These are phyloP conservation scores for Akebia trifoliata DNA, from an alignment of 164 flowering plant genomes.

Conservation along the genomic window DNA sequence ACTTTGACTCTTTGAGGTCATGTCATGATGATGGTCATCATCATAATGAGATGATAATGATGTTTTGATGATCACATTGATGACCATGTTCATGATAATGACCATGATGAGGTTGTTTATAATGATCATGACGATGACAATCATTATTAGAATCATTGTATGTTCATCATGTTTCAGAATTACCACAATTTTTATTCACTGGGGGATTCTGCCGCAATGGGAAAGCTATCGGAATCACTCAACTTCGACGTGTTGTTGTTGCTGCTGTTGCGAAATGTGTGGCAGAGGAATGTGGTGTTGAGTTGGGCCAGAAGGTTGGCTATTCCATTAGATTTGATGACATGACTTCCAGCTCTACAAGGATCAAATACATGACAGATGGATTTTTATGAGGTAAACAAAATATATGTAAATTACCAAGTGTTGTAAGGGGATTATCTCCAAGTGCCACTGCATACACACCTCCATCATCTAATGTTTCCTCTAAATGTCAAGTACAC, in stretches of 20 bases:
- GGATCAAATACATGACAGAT: conserved; percentile 96
- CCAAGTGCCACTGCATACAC: no score
- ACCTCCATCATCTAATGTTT: no score
- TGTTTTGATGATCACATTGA: no score
- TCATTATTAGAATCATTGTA: no score
- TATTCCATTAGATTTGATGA: conserved; percentile 95
- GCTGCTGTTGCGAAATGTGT: conserved; percentile 92
- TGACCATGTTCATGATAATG: no score
- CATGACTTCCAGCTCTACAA: conserved; percentile 63
- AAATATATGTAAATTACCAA: background rate
- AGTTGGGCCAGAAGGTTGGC: conserved; percentile 83
- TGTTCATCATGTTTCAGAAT: conserved; percentile 61
- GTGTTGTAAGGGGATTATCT: no score
- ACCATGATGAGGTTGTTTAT: no score
- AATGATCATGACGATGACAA: no score
- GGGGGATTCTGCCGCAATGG: conserved; percentile 71
- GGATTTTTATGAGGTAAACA: conserved; percentile 76
- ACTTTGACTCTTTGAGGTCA: no score
- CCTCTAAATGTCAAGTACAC: no score
- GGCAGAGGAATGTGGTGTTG: conserved; percentile 87
- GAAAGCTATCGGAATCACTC: conserved; percentile 73
- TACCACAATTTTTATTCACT: conserved; percentile 79
- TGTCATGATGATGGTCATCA: no score
- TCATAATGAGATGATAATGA: no score
- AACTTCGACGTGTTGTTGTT: conserved; percentile 93